Base-by-base conservation (phyloP, 2,329 filamentous ascomycete genomes). In the Capronia coronata region DNA sequence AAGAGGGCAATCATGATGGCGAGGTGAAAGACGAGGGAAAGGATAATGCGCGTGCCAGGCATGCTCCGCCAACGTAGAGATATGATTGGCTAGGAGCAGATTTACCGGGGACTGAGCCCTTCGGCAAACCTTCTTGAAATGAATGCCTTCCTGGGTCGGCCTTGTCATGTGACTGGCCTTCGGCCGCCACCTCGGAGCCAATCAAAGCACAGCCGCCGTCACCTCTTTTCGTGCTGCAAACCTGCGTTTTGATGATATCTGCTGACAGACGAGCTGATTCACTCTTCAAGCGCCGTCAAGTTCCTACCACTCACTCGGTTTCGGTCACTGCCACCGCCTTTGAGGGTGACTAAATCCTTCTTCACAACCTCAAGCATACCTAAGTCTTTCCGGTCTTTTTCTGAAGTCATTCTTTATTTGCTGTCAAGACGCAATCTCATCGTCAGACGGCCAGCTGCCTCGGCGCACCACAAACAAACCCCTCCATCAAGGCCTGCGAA, bases 51-150 rank as follows among this genome's bases (percentile, higher is more conserved):
- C 45, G 34, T 22, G 69, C 38, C 23, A 13, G 38, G 72, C 75
- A 1, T 79, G 70, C 65, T 80, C 79, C 71, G 78, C 71, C 62
- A 75, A 79, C 65, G 79, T 75, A 48, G 68, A 64, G 60, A 76
- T 79, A 62, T 80, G 43, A 48, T 48, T 74, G 73, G 10, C 68
- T 71, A 61, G 80, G 80, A 9, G 73, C 77, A 7, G 22, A 75
- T 75, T 18, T 70, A 74, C 5, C 30, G 14, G 14, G 14, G 22
- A 11, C n/a, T 39, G 13, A 37, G 18, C 14, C 6, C 19, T 25
- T 41, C 38, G 38, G 38, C 21, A 22, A n/a, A 41, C 38, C 22
- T 41, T 14, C 38, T 16, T 32, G 29, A 27, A 27, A n/a, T n/a
- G n/a, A n/a, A n/a, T n/a, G n/a, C n/a, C n/a, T n/a, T n/a, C 30